Conservation (phyloP, 2,329 filamentous ascomycete genomes). For the Phoma sp. region DNA sequence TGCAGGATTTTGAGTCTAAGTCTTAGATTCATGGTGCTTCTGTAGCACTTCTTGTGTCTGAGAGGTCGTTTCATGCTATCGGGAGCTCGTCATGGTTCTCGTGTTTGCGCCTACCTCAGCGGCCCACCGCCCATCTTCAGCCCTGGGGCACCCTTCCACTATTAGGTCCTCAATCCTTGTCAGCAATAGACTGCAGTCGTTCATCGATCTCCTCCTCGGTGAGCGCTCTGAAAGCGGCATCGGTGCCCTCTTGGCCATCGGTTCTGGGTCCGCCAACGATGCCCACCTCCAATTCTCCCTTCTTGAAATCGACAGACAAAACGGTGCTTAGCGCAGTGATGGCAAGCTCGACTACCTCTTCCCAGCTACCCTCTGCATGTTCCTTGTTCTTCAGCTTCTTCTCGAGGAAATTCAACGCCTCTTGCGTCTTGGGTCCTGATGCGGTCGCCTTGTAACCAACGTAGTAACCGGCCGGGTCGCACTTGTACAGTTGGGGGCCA, state of each 20-base stretch:
- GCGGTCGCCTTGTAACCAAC: conserved; percentile 98
- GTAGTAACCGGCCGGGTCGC: conserved; percentile 96
- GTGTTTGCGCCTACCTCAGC: conserved; percentile 32
- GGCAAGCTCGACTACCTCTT: conserved; percentile 95
- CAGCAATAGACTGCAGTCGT: conserved; percentile 94
- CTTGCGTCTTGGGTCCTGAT: conserved; percentile 96
- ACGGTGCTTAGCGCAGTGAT: conserved; percentile 96
- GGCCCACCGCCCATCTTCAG: conserved; percentile 30
- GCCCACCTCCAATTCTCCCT: conserved; percentile 96
- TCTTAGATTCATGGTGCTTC: conserved; percentile 39
- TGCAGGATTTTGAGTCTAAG: conserved; percentile 42
- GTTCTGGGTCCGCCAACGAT: conserved; percentile 87
- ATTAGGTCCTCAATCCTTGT: conserved; percentile 89
- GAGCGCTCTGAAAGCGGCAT: conserved; percentile 81
- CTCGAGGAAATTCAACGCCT: conserved; percentile 97
- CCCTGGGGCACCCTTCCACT: conserved; percentile 47
- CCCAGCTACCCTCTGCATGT: conserved; percentile 87
- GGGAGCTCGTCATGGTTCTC: conserved; percentile 32
- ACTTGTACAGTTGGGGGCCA: conserved; percentile 96
- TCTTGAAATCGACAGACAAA: conserved; percentile 99
- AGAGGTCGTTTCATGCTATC: conserved; percentile 37
- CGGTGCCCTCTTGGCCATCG: conserved; percentile 83
- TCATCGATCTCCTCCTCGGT: conserved; percentile 99
- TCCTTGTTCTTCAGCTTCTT: conserved; percentile 99
- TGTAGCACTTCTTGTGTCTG: conserved; percentile 36